Percentiles rank a stretch among this genome's conserved stretches.
Evolutionary conservation across 202 grass and related monocot genomes (phyloP).

Genomic region (Digitaria exilis): DNA sequence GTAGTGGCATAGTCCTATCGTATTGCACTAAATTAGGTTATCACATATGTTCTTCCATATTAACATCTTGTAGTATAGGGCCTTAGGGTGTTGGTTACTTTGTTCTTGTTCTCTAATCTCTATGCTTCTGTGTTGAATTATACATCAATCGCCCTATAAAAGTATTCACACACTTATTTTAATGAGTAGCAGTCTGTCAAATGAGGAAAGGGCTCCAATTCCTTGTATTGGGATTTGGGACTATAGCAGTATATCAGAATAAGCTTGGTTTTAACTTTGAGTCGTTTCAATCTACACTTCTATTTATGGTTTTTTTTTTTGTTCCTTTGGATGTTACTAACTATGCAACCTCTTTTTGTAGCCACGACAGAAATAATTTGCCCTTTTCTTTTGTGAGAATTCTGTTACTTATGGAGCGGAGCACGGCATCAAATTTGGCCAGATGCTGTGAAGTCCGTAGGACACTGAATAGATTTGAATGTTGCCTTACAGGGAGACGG

Average conservation of each 20-base stretch:
- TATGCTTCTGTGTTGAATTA: neutral
- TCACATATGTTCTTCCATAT: neutral
- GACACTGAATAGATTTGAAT: neutral
- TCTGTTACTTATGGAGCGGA: constrained; percentile 2
- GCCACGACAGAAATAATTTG: neutral
- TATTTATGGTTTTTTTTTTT: neutral
- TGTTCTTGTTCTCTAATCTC: neutral
- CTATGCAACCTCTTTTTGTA: neutral
- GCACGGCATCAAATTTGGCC: neutral
- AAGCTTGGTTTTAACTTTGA: neutral
- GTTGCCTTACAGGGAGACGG: constrained; percentile 60
- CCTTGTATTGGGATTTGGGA: neutral
- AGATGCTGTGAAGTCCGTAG: neutral
- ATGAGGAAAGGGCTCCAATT: neutral
- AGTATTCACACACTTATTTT: neutral
- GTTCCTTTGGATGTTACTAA: neutral
- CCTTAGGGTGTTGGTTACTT: neutral
- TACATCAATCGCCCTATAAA: neutral
- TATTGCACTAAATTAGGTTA: constrained; percentile 3
- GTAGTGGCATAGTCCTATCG: neutral
- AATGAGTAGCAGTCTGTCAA: constrained; percentile 15
- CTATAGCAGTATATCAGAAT: neutral
- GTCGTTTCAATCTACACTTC: neutral
- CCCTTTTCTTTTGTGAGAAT: neutral
- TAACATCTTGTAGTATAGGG: neutral